Evolutionary conservation across 225 moss, liverwort and hornwort genomes (phyloP).

Genomic region (Thuidium tamariscinum): DNA sequence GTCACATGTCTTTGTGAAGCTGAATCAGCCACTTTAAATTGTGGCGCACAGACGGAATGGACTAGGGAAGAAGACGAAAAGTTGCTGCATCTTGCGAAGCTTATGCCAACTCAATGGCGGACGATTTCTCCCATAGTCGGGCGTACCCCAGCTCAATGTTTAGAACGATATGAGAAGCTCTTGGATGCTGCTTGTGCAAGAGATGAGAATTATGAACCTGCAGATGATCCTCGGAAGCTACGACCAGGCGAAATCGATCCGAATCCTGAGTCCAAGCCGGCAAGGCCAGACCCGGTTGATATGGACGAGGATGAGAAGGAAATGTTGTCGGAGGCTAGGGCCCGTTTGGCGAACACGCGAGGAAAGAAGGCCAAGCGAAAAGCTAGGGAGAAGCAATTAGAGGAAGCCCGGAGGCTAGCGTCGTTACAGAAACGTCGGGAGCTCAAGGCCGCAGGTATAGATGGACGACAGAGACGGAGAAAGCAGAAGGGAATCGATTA

Average conservation of each 20-base stretch:
- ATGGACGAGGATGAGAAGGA: conserved; percentile 99
- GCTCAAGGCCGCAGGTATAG: conserved; percentile 91
- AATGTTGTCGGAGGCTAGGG: conserved; percentile 92
- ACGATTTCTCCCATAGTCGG: conserved; percentile 95
- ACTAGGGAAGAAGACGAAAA: conserved; percentile 97
- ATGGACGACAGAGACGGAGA: conserved; percentile 75
- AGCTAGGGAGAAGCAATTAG: conserved; percentile 84
- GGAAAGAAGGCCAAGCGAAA: conserved; percentile 97
- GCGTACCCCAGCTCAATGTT: conserved; percentile 83
- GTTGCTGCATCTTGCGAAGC: conserved; percentile 86
- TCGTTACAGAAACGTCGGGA: conserved; percentile 91
- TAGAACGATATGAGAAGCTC: conserved; percentile 88
- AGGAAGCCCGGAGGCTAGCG: conserved; percentile 84
- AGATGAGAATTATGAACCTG: conserved; percentile 91
- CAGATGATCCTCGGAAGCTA: conserved; percentile 88
- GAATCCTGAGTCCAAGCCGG: conserved; percentile 90
- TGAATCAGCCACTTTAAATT: not conserved
- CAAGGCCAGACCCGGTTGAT: conserved; percentile 90
- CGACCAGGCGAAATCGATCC: conserved; percentile 94
- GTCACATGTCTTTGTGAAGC: not conserved
- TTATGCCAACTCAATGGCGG: conserved; percentile 96
- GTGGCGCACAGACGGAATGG: conserved; percentile 72
- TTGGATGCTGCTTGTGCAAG: conserved; percentile 89
- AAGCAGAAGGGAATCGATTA: conserved; percentile 96
- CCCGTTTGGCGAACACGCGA: conserved; percentile 82